Evolutionary conservation across 768 basidiomycete genomes (phyloP).

Genomic region (Mycena vitilis): DNA sequence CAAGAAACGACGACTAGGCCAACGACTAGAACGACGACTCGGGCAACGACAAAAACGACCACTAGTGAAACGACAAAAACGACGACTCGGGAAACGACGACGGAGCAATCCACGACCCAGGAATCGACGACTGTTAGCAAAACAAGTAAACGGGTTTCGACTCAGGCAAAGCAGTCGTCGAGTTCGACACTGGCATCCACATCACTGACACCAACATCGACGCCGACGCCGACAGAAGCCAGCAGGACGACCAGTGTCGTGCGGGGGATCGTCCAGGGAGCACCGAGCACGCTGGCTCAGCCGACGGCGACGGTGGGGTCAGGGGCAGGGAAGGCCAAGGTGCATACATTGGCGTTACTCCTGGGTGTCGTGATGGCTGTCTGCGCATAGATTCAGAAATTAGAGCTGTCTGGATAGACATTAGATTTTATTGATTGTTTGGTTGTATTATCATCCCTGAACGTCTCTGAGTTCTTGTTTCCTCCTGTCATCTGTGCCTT

Average conservation of each 20-base stretch:
- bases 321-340: not conserved
- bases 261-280: not conserved
- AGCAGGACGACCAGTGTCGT: not conserved
- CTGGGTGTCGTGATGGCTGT: no score
- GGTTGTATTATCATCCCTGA: no score
- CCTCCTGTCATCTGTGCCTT: slow-evolving; percentile 10
- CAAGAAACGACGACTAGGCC: slow-evolving; percentile 30
- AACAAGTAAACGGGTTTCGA: not conserved
- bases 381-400: no score
- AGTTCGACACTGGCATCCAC: not conserved
- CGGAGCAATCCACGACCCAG: no score
- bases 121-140: no score
- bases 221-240: not conserved
- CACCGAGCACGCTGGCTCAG: not conserved
- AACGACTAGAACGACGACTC: no score
- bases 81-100: no score
- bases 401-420: no score
- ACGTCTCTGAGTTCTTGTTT: not conserved
- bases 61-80: no score
- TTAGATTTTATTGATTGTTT: no score
- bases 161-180: not conserved
- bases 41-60: no score
- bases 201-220: slow-evolving; percentile 23
- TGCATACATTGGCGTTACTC: no score
- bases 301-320: not conserved